phyloP scores from a whole-genome alignment of 495 filamentous ascomycete species.

The Penicillium paradoxum region DNA sequence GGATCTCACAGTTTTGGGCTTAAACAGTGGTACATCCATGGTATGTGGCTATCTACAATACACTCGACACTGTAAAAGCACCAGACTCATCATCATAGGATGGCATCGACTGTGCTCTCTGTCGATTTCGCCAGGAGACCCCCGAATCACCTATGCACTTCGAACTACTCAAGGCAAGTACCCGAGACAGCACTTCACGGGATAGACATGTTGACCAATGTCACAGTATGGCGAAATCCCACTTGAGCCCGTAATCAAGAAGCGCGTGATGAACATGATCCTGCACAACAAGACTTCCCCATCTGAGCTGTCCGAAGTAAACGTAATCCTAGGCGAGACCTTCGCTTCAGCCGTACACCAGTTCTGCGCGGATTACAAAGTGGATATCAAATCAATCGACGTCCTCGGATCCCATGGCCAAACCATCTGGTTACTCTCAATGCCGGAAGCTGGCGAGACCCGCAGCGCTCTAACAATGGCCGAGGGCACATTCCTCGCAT shows the following conservation, averaged over 20 bases:
- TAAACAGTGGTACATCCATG: slow-evolving; percentile 46
- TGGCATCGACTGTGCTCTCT: slow-evolving; percentile 50
- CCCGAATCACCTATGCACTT: slow-evolving; percentile 48
- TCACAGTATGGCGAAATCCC: slow-evolving; percentile 39
- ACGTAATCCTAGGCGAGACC: slow-evolving; percentile 48
- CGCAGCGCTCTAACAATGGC: slow-evolving; percentile 46
- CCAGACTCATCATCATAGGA: slow-evolving; percentile 22
- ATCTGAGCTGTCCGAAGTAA: slow-evolving; percentile 49
- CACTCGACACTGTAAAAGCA: not conserved
- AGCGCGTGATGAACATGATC: slow-evolving; percentile 52
- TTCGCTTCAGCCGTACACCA: slow-evolving; percentile 46
- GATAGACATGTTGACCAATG: not conserved
- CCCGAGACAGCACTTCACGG: not conserved
- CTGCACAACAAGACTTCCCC: slow-evolving; percentile 48
- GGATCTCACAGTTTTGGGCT: slow-evolving; percentile 46
- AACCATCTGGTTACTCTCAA: slow-evolving; percentile 54
- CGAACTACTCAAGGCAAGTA: slow-evolving; percentile 35
- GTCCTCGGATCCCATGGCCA: slow-evolving; percentile 55
- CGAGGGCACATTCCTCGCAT: slow-evolving; percentile 40
- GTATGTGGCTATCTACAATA: slow-evolving; percentile 10
- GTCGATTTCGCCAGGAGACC: slow-evolving; percentile 45
- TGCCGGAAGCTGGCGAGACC: slow-evolving; percentile 46
- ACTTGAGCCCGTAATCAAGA: slow-evolving; percentile 49
- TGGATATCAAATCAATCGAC: slow-evolving; percentile 47
- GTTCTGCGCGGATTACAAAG: slow-evolving; percentile 40